Conservation (phyloP, 768 basidiomycete species). For the Suillus subluteus region DNA sequence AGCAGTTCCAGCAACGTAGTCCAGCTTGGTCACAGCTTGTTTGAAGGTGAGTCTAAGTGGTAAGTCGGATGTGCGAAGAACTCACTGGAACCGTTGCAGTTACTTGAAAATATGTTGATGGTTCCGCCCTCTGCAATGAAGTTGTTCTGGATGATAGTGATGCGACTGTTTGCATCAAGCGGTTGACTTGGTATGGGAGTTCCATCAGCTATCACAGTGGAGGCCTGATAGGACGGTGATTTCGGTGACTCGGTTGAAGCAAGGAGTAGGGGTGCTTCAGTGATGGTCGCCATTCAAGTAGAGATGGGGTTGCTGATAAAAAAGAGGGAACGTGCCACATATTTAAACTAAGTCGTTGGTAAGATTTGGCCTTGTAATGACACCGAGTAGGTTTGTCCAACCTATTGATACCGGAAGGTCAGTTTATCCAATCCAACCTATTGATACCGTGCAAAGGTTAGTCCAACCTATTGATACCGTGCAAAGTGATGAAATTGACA, state of each 20-base stretch:
- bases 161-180: not conserved
- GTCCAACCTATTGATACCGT: too few species aligned
- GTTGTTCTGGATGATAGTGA: not conserved
- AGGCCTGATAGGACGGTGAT: too few species aligned
- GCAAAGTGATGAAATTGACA: too few species aligned
- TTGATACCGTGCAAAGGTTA: too few species aligned
- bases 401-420: too few species aligned
- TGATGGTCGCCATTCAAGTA: too few species aligned
- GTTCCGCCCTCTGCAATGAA: not conserved
- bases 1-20: not conserved
- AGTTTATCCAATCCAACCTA: too few species aligned
- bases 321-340: not conserved
- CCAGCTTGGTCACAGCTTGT: not conserved
- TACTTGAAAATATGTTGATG: not conserved
- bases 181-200: not conserved
- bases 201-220: not conserved
- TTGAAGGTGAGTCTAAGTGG: not conserved
- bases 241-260: too few species aligned
- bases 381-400: too few species aligned
- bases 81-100: not conserved
- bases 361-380: too few species aligned
- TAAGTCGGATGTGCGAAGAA: not conserved
- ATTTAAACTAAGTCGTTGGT: not conserved
- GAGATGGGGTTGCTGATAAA: not conserved
- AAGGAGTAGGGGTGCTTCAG: too few species aligned